phyloP scores from a whole-genome alignment of 225 moss, liverwort and hornwort species.

The Neckera pumila region DNA sequence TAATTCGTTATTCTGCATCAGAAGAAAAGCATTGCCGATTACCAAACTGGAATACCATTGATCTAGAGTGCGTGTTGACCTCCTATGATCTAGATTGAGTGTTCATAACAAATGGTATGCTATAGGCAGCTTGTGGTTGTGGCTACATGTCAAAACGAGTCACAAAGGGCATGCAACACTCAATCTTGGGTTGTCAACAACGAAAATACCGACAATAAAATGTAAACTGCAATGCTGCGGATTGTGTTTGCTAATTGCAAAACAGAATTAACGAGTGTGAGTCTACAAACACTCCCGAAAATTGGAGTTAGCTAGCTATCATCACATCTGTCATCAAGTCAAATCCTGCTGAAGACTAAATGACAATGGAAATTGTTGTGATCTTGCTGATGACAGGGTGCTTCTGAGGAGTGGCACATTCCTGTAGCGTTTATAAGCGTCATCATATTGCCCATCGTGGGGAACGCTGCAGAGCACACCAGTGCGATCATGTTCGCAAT shows the following conservation, averaged over 20 bases:
- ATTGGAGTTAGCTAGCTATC: background rate
- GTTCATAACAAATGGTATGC: background rate
- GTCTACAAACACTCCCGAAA: background rate
- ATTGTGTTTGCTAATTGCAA: background rate
- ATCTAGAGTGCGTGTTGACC: background rate
- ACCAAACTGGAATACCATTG: background rate
- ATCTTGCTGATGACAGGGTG: constrained; percentile 19
- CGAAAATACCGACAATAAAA: background rate
- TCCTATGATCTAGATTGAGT: background rate
- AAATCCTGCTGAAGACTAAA: background rate
- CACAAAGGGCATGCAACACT: background rate
- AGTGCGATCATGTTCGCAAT: constrained; percentile 81
- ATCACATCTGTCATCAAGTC: background rate
- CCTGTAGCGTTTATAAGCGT: constrained; percentile 82
- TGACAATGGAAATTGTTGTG: background rate
- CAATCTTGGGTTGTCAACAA: background rate
- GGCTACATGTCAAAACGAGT: background rate
- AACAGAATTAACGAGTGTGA: background rate
- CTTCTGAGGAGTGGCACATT: constrained; percentile 63
- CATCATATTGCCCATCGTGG: constrained; percentile 80
- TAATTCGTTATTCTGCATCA: background rate
- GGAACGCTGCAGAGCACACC: constrained; percentile 90
- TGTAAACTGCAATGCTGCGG: background rate
- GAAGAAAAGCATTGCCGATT: too few relatives aligned
- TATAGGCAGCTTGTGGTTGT: background rate